These are phyloP conservation scores for Huntiella decipiens DNA, from an alignment of 2,329 filamentous ascomycete species.

Conservation along the genomic window DNA sequence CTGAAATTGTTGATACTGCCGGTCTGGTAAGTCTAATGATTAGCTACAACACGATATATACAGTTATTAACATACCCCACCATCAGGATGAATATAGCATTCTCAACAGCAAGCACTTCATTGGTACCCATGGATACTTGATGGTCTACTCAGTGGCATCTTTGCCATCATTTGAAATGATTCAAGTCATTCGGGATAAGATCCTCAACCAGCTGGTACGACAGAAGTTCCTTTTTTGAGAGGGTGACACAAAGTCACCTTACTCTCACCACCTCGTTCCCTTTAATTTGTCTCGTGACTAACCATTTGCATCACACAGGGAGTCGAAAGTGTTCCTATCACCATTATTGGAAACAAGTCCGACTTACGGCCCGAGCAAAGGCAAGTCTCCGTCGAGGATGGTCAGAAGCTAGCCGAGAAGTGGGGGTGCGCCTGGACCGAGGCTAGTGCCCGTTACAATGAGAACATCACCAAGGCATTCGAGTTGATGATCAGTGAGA, in stretches of 20 bases:
- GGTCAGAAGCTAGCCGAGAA: conserved; percentile 71
- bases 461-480: conserved; percentile 87
- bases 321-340: conserved; percentile 79
- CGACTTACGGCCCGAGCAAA: conserved; percentile 79
- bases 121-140: conserved; percentile 97
- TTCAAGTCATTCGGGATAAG: conserved; percentile 87
- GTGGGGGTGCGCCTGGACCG: conserved; percentile 83
- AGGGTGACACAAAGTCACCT: background rate
- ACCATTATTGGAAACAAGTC: conserved; percentile 96
- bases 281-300: conserved; percentile 1
- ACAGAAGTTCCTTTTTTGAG: conserved; percentile 10
- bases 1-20: conserved; percentile 95
- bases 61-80: background rate
- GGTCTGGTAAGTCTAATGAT: conserved; percentile 47
- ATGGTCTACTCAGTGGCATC: conserved; percentile 96
- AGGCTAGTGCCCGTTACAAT: conserved; percentile 85
- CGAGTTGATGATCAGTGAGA: conserved; percentile 81
- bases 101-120: conserved; percentile 95
- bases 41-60: background rate
- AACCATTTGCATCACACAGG: conserved; percentile 30
- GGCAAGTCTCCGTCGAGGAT: conserved; percentile 73
- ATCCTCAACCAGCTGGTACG: conserved; percentile 85
- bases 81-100: conserved; percentile 90
- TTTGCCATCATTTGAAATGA: conserved; percentile 91
- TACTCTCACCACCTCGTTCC: background rate